These are phyloP conservation scores for Gossypium aridum DNA, from an alignment of 441 rosid species.

Conservation along the genomic window DNA sequence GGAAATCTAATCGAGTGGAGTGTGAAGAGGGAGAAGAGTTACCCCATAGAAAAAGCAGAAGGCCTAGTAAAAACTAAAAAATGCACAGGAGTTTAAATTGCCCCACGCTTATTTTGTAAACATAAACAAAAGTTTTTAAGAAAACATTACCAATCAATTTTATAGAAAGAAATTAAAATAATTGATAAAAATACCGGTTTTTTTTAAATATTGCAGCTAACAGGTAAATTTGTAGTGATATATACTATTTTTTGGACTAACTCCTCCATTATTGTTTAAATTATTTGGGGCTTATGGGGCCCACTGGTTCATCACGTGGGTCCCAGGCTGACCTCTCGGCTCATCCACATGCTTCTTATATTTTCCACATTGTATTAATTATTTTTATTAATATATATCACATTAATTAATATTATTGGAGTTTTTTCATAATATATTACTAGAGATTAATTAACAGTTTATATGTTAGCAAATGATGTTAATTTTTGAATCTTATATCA, in stretches of 20 bases:
- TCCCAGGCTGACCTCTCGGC: constrained; percentile 7
- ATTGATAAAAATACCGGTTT: not conserved
- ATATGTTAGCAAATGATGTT: not conserved
- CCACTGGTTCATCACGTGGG: constrained; percentile 22
- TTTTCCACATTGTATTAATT: not conserved
- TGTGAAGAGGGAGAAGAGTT: too few species aligned
- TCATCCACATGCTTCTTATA: not conserved
- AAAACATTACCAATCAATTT: too few species aligned
- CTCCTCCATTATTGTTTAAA: not conserved
- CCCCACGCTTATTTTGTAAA: too few species aligned
- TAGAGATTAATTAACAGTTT: too few species aligned
- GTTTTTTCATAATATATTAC: too few species aligned
- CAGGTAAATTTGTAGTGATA: not conserved
- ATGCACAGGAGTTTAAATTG: too few species aligned
- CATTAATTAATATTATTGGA: too few species aligned
- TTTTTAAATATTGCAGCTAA: not conserved
- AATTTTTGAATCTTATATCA: not conserved
- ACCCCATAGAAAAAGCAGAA: too few species aligned
- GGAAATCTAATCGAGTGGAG: too few species aligned
- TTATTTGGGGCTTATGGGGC: constrained; percentile 16
- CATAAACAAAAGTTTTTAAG: too few species aligned
- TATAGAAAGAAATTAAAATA: too few species aligned
- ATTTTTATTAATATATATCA: not conserved
- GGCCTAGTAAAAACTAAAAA: too few species aligned
- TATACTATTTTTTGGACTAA: not conserved